These are phyloP conservation scores for Colletotrichum chrysophilum DNA, from an alignment of 2,329 filamentous ascomycete genomes.

Conservation along the genomic window DNA sequence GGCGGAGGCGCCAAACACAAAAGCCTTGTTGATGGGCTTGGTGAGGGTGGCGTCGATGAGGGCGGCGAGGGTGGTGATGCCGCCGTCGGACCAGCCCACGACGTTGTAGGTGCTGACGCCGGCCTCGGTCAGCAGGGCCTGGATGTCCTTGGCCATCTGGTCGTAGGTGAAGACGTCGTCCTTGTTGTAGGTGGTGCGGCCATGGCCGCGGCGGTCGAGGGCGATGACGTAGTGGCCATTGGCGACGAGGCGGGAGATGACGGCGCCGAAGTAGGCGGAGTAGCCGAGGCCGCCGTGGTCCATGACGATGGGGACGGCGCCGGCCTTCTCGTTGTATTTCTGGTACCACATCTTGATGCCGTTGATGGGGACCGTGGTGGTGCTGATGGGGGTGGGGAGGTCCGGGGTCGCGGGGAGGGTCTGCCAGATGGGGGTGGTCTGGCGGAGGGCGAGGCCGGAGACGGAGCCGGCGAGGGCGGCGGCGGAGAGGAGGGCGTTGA, in stretches of 20 bases:
- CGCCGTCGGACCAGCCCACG: slow-evolving; percentile 48
- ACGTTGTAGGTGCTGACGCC: slow-evolving; percentile 36
- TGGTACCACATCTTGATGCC: slow-evolving; percentile 45
- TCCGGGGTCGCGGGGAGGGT: slow-evolving; percentile 42
- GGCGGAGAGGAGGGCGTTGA: slow-evolving; percentile 1
- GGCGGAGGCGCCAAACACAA: slow-evolving; percentile 41
- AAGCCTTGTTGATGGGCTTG: slow-evolving; percentile 40
- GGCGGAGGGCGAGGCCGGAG: slow-evolving; percentile 27
- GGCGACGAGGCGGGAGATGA: slow-evolving; percentile 37
- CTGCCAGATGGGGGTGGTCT: slow-evolving; percentile 31
- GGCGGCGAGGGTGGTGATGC: slow-evolving; percentile 39
- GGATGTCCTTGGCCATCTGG: slow-evolving; percentile 40
- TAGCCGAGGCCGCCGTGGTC: slow-evolving; percentile 46
- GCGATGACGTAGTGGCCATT: slow-evolving; percentile 42
- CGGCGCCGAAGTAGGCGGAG: slow-evolving; percentile 44
- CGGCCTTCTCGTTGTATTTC: slow-evolving; percentile 41
- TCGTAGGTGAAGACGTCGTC: slow-evolving; percentile 42
- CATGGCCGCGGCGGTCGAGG: slow-evolving; percentile 45
- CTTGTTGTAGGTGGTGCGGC: slow-evolving; percentile 40
- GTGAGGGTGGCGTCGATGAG: slow-evolving; percentile 36
- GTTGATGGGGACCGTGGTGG: slow-evolving; percentile 33
- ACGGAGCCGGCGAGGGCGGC: slow-evolving; percentile 4
- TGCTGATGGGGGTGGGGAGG: slow-evolving; percentile 38
- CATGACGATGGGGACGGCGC: slow-evolving; percentile 39
- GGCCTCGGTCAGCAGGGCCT: slow-evolving; percentile 32